Evolutionary conservation across 2,329 filamentous ascomycete genomes (phyloP).

Genomic region (Calonectria pseudoreteaudii): DNA sequence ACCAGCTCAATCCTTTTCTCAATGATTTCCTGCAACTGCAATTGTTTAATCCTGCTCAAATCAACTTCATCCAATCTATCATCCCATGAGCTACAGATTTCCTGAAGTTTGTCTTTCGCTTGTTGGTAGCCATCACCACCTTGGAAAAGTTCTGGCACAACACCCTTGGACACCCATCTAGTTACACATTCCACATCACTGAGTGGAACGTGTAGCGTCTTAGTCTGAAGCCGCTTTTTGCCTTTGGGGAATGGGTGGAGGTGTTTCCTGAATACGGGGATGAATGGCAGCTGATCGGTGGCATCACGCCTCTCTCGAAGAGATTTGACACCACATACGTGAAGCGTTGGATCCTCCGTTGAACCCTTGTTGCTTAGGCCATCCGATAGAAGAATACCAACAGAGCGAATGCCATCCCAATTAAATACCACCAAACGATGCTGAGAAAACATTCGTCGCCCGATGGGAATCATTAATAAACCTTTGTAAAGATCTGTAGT

Average conservation of each 20-base stretch:
- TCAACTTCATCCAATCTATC: slow-evolving; percentile 87
- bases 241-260: slow-evolving; percentile 76
- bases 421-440: slow-evolving; percentile 87
- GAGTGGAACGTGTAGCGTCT: slow-evolving; percentile 77
- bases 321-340: slow-evolving; percentile 82
- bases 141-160: slow-evolving; percentile 69
- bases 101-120: slow-evolving; percentile 76
- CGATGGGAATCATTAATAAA: slow-evolving; percentile 83
- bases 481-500: slow-evolving; percentile 84
- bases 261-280: slow-evolving; percentile 75
- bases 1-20: slow-evolving; percentile 76
- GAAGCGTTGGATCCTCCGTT: slow-evolving; percentile 73
- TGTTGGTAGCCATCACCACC: slow-evolving; percentile 60
- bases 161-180: slow-evolving; percentile 70
- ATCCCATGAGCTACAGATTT: slow-evolving; percentile 80
- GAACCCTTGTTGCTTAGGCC: slow-evolving; percentile 73
- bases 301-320: slow-evolving; percentile 77
- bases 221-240: slow-evolving; percentile 75
- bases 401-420: slow-evolving; percentile 84
- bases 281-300: slow-evolving; percentile 88
- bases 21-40: slow-evolving; percentile 83
- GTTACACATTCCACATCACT: slow-evolving; percentile 89
- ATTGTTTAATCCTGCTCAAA: slow-evolving; percentile 83
- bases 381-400: slow-evolving; percentile 83
- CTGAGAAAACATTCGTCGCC: slow-evolving; percentile 80